Conservation (phyloP, 768 basidiomycete species). For the Cyclocybe aegerita region DNA sequence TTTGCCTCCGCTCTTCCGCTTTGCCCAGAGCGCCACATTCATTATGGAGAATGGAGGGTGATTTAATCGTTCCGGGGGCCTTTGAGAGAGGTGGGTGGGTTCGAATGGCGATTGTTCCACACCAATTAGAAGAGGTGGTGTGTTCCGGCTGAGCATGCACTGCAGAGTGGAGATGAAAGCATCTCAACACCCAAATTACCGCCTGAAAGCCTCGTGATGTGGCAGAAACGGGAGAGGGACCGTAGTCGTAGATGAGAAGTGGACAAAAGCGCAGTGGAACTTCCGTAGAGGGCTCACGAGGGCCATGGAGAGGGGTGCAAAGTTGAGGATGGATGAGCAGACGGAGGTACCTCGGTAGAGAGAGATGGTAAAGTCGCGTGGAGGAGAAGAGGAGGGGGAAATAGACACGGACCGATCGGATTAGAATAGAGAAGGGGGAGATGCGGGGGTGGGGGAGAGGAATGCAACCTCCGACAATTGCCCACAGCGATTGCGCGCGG, state of each 20-base stretch:
- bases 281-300: neutral
- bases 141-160: too few species aligned
- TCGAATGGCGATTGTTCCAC: too few species aligned
- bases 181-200: too few species aligned
- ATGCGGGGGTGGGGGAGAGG: conserved; percentile 6
- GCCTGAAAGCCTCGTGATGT: too few species aligned
- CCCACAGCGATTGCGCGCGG: conserved; percentile 11
- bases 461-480: conserved; percentile 23
- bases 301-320: neutral
- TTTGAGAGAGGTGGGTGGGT: too few species aligned
- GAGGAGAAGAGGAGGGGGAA: neutral
- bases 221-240: too few species aligned
- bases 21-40: too few species aligned
- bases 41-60: too few species aligned
- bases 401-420: conserved; percentile 15
- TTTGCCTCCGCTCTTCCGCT: too few species aligned
- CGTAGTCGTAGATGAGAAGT: neutral
- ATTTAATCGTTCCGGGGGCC: too few species aligned
- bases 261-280: neutral
- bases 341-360: conserved; percentile 17
- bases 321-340: neutral
- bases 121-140: too few species aligned
- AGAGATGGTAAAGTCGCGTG: conserved; percentile 1
- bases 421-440: neutral
- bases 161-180: too few species aligned